Base-by-base conservation (phyloP, 257 asterid species). In the Catharanthus roseus region DNA sequence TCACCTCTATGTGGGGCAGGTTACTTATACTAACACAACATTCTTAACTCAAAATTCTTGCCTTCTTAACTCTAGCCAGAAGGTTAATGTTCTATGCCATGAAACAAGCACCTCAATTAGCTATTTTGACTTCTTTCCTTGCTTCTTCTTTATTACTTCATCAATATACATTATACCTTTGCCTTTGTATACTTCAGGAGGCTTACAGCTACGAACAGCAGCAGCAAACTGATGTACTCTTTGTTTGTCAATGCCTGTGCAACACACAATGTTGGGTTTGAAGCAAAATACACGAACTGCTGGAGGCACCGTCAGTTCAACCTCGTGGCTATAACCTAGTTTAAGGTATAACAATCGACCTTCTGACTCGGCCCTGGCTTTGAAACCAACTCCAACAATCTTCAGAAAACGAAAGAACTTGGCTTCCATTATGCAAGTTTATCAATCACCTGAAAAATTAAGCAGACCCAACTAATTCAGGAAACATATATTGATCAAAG, bases 321-420 rank as follows among this genome's bases (percentile, higher is more conserved):
- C 91, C 74, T 89, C 93, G 34, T 89, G 95, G 74, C 93, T 87
- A 45, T 87, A 89, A 31, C 96, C 95, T 24, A 89, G 83, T 69
- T 85, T 87, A 19, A 89, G 88, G 79, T 77, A 89, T 80, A 89
- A 75, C 29, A 85, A 80, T 33, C 88, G 91, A 36, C 96, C 96
- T 82, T 89, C 91, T 1, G 91, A 72, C 81, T 85, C 90, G 21
- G 93, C 96, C 72, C 96, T 80, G 39, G 91, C 93, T 82, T 89
- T 89, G 86, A 85, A 89, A 77, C 93, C 96, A 24, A 89, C 96
- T 62, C 96, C 96, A 50, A 87, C 93, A 47, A 89, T 82, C 85
- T 87, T 89, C 23, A 89, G 72, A 21, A 67, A 67, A 33, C 72
- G 57, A 19, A 67, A 67, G 72, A 67, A 67, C 60, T 67, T 67